Percentiles rank a stretch among this genome's conserved stretches.
Conservation (phyloP, 495 filamentous ascomycete species). For the Neurospora sp. region DNA sequence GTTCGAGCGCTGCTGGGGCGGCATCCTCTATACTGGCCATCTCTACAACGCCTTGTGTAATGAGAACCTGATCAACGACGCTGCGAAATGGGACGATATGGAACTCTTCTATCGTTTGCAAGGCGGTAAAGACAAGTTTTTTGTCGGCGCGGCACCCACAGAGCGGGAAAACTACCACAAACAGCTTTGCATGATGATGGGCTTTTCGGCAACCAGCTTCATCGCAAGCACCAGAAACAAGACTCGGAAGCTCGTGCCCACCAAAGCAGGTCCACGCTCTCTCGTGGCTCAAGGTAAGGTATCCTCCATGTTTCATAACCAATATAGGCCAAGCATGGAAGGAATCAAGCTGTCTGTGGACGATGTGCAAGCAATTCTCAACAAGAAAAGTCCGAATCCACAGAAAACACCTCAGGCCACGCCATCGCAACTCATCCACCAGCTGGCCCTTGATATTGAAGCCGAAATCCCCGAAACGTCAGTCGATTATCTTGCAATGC, state of each 20-base stretch:
- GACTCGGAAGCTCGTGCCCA: neutral
- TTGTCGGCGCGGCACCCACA: neutral
- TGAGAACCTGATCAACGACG: neutral
- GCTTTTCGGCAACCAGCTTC: slow-evolving; percentile 1
- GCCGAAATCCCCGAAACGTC: neutral
- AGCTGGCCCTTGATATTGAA: neutral
- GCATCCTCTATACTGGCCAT: slow-evolving; percentile 2
- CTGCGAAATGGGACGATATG: slow-evolving; percentile 3
- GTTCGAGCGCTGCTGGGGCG: neutral
- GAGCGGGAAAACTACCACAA: neutral
- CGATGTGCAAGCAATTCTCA: neutral
- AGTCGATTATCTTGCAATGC: neutral
- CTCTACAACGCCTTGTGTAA: slow-evolving; percentile 1
- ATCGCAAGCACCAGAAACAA: slow-evolving; percentile 1
- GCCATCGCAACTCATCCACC: neutral
- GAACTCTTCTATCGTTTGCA: neutral
- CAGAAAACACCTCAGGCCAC: neutral
- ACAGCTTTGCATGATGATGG: slow-evolving; percentile 3
- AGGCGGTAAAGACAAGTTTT: slow-evolving; percentile 2
- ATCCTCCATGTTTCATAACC: neutral
- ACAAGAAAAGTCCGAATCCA: neutral
- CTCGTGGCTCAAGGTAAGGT: neutral
- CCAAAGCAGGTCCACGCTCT: neutral
- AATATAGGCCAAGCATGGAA: neutral
- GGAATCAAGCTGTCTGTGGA: neutral